phyloP scores from a whole-genome alignment of 2,329 filamentous ascomycete species.

The Colletotrichum tropicicola region DNA sequence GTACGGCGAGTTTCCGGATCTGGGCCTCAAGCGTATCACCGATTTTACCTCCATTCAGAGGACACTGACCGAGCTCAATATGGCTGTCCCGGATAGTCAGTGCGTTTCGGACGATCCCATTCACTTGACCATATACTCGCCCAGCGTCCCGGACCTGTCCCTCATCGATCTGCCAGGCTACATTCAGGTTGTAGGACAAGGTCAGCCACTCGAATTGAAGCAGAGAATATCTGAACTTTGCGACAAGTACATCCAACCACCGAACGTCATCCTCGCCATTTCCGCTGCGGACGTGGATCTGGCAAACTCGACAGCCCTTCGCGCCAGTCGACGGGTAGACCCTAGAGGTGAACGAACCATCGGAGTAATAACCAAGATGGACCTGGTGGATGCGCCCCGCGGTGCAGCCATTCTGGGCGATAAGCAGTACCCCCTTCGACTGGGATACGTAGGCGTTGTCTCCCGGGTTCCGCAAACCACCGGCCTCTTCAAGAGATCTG shows the following conservation, averaged over 20 bases:
- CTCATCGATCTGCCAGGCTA: constrained; percentile 97
- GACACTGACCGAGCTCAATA: constrained; percentile 92
- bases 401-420: constrained; percentile 84
- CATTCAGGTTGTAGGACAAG: constrained; percentile 92
- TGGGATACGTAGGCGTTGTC: constrained; percentile 96
- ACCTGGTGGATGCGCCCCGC: constrained; percentile 85
- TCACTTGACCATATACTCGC: constrained; percentile 93
- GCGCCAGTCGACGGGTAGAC: constrained; percentile 90
- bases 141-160: constrained; percentile 93
- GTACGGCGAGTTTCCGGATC: constrained; percentile 94
- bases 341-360: constrained; percentile 96
- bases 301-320: constrained; percentile 92
- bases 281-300: constrained; percentile 97
- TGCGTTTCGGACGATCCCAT: constrained; percentile 98
- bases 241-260: constrained; percentile 96
- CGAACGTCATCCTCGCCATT: constrained; percentile 96
- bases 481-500: constrained; percentile 83
- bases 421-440: constrained; percentile 90
- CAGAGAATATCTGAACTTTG: constrained; percentile 96
- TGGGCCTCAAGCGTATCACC: constrained; percentile 87
- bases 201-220: constrained; percentile 91
- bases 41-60: constrained; percentile 94
- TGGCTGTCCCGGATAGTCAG: constrained; percentile 88
- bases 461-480: constrained; percentile 77
- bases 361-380: constrained; percentile 99